phyloP scores from a whole-genome alignment of 768 basidiomycete species.

The Lactarius quietus region DNA sequence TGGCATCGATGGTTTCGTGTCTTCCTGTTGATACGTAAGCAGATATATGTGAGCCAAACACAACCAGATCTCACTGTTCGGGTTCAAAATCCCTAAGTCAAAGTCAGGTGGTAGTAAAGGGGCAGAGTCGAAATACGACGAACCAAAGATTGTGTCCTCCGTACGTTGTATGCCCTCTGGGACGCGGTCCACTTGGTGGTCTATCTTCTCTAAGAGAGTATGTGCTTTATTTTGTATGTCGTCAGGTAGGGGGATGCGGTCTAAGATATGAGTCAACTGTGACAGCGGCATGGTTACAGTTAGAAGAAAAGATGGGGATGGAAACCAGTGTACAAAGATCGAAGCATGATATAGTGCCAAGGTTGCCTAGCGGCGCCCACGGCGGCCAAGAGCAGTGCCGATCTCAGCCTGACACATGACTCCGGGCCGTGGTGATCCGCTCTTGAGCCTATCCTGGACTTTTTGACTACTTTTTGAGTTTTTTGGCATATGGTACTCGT shows the following conservation, averaged over 20 bases:
- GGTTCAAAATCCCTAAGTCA: slow-evolving; percentile 23
- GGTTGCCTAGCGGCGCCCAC: too few species aligned
- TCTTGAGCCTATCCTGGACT: too few species aligned
- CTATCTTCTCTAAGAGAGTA: neutral
- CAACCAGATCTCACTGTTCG: slow-evolving; percentile 22
- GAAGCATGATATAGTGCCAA: neutral
- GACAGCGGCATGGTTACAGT: neutral
- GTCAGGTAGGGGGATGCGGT: neutral
- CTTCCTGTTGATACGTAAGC: slow-evolving; percentile 38
- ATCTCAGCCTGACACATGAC: neutral
- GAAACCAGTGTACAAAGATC: neutral
- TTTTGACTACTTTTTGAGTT: too few species aligned
- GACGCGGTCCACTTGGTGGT: too few species aligned
- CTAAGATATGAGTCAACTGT: neutral
- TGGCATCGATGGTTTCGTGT: slow-evolving; percentile 76
- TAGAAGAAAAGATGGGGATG: neutral
- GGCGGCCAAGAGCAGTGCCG: too few species aligned
- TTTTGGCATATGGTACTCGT: too few species aligned
- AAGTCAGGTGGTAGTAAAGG: neutral
- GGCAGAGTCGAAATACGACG: neutral
- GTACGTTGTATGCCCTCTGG: slow-evolving; percentile 29
- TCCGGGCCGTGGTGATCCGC: neutral
- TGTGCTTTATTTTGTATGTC: neutral
- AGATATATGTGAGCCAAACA: neutral
- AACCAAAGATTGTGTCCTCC: slow-evolving; percentile 27